Evolutionary conservation across 768 basidiomycete genomes (phyloP).

Genomic region (Tricholoma furcatifolium): DNA sequence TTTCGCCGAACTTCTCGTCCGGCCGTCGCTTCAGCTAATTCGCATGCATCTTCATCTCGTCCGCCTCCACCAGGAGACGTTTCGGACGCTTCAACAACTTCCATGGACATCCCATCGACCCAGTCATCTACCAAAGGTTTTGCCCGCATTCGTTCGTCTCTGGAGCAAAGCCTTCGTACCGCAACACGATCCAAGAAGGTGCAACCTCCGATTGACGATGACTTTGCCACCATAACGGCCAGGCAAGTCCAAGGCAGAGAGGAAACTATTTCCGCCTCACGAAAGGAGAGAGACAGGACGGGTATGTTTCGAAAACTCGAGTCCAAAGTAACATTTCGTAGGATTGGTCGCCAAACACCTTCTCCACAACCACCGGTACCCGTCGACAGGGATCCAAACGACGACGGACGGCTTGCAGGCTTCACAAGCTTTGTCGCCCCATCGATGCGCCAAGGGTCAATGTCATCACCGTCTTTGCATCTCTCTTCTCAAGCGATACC

Average conservation of each 20-base stretch:
- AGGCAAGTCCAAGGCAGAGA: constrained; percentile 48
- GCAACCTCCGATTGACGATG: constrained; percentile 33
- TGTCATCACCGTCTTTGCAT: constrained; percentile 74
- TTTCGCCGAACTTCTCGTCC: constrained; percentile 46
- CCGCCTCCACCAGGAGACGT: constrained; percentile 35
- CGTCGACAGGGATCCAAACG: constrained; percentile 23
- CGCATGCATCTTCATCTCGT: constrained; percentile 41
- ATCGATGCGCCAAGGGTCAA: constrained; percentile 65
- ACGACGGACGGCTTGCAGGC: constrained; percentile 48
- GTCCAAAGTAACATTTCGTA: constrained; percentile 53
- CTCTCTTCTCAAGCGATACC: constrained; percentile 56
- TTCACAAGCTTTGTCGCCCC: constrained; percentile 62
- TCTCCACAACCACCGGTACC: constrained; percentile 40
- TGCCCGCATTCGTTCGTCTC: constrained; percentile 61
- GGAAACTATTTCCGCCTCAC: constrained; percentile 15
- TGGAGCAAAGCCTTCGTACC: constrained; percentile 65
- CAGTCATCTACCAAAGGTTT: constrained; percentile 53
- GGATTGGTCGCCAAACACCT: constrained; percentile 37
- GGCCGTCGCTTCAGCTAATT: constrained; percentile 32
- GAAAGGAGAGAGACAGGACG: constrained; percentile 38
- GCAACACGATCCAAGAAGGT: constrained; percentile 59
- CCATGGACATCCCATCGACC: constrained; percentile 23
- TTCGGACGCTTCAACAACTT: constrained; percentile 24
- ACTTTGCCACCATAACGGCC: constrained; percentile 42
- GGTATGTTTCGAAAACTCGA: constrained; percentile 47